phyloP scores from a whole-genome alignment of 1,284 basidiomycete species.

The Malassezia equina region DNA sequence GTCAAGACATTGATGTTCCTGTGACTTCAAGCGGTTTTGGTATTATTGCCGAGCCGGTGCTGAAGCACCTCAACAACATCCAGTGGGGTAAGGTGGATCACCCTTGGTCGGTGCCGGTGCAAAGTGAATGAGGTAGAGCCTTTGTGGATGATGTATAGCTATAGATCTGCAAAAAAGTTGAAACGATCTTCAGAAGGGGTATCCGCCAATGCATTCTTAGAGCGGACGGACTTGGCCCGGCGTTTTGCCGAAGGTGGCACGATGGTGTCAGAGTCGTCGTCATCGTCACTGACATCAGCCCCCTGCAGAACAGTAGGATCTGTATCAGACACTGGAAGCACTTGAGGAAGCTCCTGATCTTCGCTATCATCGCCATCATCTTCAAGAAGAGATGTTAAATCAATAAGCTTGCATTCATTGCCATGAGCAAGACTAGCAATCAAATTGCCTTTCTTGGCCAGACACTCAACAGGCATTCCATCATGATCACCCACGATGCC shows the following conservation, averaged over 20 bases:
- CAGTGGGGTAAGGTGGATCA: constrained; percentile 76
- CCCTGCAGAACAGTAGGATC: not conserved
- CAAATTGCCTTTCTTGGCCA: constrained; percentile 64
- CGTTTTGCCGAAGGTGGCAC: not conserved
- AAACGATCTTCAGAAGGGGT: not conserved
- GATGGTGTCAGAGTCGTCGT: not conserved
- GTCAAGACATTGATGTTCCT: constrained; percentile 71
- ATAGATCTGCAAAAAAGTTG: constrained; percentile 16
- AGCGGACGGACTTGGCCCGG: not conserved
- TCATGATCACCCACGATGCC: constrained; percentile 84
- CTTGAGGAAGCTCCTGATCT: not conserved
- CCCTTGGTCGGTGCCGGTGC: constrained; percentile 59
- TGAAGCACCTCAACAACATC: constrained; percentile 74
- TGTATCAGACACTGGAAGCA: not conserved
- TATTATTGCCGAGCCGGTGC: constrained; percentile 67
- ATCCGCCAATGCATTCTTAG: not conserved
- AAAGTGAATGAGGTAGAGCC: not conserved
- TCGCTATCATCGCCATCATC: constrained; percentile 25
- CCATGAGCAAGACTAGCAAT: constrained; percentile 90
- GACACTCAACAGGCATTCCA: constrained; percentile 71
- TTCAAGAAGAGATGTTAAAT: constrained; percentile 60
- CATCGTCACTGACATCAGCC: constrained; percentile 5
- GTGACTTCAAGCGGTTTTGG: constrained; percentile 80
- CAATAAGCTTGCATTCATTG: constrained; percentile 71
- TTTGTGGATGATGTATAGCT: not conserved